Conservation (phyloP, 2,329 filamentous ascomycete species). For the Diaporthe ilicicola region DNA sequence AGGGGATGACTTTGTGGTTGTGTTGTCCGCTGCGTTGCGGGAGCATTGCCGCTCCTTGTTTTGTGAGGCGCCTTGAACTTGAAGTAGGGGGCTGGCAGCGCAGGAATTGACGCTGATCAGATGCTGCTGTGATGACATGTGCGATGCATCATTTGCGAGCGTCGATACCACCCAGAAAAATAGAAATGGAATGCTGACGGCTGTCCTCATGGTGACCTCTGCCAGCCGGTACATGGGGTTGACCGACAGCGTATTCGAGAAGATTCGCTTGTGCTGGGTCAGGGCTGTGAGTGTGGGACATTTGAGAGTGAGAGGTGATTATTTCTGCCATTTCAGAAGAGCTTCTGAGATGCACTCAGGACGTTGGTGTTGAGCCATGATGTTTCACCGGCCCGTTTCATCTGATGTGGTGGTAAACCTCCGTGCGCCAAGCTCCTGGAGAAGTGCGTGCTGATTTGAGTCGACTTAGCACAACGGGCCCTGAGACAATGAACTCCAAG, state of each 20-base stretch:
- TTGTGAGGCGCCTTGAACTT: neutral
- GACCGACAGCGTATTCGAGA: neutral
- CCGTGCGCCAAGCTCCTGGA: slow-evolving; percentile 5
- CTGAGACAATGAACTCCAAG: too few species aligned
- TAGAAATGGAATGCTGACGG: neutral
- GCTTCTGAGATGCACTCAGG: neutral
- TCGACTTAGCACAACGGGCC: too few species aligned
- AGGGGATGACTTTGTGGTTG: neutral
- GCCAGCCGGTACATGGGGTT: too few species aligned
- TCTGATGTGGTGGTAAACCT: slow-evolving; percentile 22
- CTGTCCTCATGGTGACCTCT: neutral
- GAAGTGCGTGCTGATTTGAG: neutral
- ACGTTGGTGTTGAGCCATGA: neutral
- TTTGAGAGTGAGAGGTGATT: neutral
- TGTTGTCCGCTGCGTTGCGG: neutral
- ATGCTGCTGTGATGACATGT: neutral
- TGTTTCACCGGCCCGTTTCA: slow-evolving; percentile 31
- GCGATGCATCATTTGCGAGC: neutral
- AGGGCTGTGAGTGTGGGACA: neutral
- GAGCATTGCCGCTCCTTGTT: slow-evolving; percentile 9
- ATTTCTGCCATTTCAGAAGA: neutral
- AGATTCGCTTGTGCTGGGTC: neutral
- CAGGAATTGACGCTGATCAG: neutral
- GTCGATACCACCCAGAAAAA: neutral
- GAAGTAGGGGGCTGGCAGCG: slow-evolving; percentile 13